These are phyloP conservation scores for Cercospora brassicicola DNA, from an alignment of 2,329 filamentous ascomycete genomes.

Conservation along the genomic window DNA sequence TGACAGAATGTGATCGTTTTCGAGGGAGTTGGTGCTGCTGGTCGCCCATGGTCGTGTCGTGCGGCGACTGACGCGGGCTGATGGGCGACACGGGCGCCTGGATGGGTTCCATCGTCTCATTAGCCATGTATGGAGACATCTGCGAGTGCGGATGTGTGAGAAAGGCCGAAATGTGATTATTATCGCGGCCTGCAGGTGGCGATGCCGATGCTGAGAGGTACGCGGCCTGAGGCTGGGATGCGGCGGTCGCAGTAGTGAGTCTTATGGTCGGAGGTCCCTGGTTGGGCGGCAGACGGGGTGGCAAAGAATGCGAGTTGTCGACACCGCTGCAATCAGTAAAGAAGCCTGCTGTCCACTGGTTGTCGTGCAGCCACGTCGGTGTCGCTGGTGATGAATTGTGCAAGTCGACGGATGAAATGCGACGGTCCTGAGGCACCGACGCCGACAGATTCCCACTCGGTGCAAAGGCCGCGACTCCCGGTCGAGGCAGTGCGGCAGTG, in stretches of 20 bases:
- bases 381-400: neutral
- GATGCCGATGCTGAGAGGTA: constrained; percentile 18
- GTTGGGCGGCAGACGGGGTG: neutral
- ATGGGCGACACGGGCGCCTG: constrained; percentile 31
- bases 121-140: constrained; percentile 22
- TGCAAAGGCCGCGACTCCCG: neutral
- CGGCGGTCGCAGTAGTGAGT: constrained; percentile 23
- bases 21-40: constrained; percentile 26
- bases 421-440: constrained; percentile 10
- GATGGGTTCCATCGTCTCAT: constrained; percentile 25
- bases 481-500: constrained; percentile 5
- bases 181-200: constrained; percentile 22
- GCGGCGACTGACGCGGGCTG: constrained; percentile 30
- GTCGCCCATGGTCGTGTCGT: constrained; percentile 27
- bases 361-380: neutral
- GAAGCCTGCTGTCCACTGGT: neutral
- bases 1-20: constrained; percentile 37
- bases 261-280: constrained; percentile 26
- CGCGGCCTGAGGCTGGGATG: constrained; percentile 32
- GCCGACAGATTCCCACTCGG: neutral
- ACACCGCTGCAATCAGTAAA: neutral
- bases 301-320: neutral
- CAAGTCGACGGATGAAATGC: neutral
- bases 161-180: constrained; percentile 17
- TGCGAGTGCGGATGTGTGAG: constrained; percentile 12